A percentile compares a stretch with the other conserved stretches of the same genome.
Conservation (phyloP, 495 filamentous ascomycete genomes). For the Xylaria bambusicola region DNA sequence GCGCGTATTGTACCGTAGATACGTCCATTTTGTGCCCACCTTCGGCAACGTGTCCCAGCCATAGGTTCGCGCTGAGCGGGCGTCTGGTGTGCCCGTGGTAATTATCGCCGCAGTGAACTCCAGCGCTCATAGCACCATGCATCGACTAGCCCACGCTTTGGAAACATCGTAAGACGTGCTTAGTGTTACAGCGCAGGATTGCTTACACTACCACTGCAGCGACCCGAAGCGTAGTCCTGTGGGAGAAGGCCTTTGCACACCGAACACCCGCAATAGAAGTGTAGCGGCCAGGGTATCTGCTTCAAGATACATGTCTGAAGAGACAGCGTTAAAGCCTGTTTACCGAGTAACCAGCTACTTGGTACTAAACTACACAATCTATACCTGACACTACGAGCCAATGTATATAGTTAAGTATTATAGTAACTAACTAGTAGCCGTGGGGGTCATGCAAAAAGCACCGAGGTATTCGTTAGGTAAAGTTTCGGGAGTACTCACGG, state of each 20-base stretch:
- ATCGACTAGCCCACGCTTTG: too few species aligned
- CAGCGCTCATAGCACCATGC: slow-evolving; percentile 3
- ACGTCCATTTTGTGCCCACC: too few species aligned
- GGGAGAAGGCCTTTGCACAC: neutral
- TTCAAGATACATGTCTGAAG: too few species aligned
- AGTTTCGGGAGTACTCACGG: neutral
- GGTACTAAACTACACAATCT: neutral
- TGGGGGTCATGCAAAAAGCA: neutral
- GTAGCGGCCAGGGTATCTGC: too few species aligned
- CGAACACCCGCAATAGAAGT: too few species aligned
- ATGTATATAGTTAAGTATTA: too few species aligned
- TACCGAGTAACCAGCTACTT: neutral
- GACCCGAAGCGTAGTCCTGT: too few species aligned
- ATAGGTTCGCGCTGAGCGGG: neutral
- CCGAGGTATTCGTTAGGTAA: neutral
- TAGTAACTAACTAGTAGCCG: neutral
- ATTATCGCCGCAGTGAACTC: neutral
- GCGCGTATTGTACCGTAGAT: too few species aligned
- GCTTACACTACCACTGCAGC: too few species aligned
- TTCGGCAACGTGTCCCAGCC: slow-evolving; percentile 5
- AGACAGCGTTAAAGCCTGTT: neutral
- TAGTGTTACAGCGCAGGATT: slow-evolving; percentile 7
- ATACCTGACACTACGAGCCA: too few species aligned
- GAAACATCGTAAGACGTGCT: too few species aligned
- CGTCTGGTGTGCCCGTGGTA: too few species aligned